Evolutionary conservation across 768 basidiomycete species (phyloP).

Genomic region (Strobilomyces confusus): DNA sequence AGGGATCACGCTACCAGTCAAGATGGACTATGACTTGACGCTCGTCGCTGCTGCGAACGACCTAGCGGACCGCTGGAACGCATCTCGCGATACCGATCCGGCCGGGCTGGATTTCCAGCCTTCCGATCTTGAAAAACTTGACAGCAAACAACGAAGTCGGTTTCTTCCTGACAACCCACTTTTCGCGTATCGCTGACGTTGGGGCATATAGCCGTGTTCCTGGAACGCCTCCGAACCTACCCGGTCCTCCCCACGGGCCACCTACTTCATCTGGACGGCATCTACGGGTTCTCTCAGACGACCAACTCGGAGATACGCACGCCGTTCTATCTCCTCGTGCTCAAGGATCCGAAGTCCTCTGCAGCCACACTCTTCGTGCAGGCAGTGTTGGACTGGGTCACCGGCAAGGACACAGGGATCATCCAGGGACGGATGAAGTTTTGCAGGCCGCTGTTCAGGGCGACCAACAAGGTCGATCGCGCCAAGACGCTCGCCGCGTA

Average conservation of each 20-base stretch:
- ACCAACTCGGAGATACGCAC: conserved; percentile 51
- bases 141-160: conserved; percentile 49
- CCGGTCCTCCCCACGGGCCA: conserved; percentile 40
- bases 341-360: conserved; percentile 35
- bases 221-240: conserved; percentile 46
- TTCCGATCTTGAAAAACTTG: conserved; percentile 43
- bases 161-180: neutral
- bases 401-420: conserved; percentile 37
- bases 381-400: conserved; percentile 45
- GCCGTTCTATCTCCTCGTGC: conserved; percentile 48
- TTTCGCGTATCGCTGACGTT: neutral
- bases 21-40: conserved; percentile 50
- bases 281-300: conserved; percentile 41
- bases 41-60: conserved; percentile 48
- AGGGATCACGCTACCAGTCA: conserved; percentile 45
- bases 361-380: conserved; percentile 30
- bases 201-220: conserved; percentile 45
- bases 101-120: conserved; percentile 39
- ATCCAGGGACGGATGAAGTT: conserved; percentile 56
- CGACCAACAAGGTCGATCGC: conserved; percentile 34
- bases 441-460: conserved; percentile 46
- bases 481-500: conserved; percentile 37
- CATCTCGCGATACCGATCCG: conserved; percentile 37
- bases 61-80: conserved; percentile 52
- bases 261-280: conserved; percentile 38